Evolutionary conservation across 2,329 filamentous ascomycete genomes (phyloP).

Genomic region (Metarhizium guizhouense): DNA sequence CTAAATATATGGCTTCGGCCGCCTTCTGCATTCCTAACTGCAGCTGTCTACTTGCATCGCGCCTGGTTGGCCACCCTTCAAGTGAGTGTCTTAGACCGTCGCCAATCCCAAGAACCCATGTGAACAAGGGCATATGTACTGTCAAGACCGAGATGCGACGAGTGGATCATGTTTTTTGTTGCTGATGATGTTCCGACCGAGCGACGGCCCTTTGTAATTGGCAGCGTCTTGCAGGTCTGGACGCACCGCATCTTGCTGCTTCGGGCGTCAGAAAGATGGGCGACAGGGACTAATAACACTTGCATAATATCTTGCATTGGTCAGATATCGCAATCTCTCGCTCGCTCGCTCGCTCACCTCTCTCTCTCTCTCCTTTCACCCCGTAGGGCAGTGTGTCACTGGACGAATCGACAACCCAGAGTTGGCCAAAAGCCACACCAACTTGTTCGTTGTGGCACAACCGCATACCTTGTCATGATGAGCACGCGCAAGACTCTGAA

Average conservation of each 20-base stretch:
- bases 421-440: too few relatives aligned
- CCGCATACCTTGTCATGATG: too few relatives aligned
- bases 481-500: too few relatives aligned
- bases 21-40: not conserved
- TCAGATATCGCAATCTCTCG: not conserved
- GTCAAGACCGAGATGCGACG: not conserved
- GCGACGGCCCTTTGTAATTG: not conserved
- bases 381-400: not conserved
- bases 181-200: not conserved
- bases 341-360: too few relatives aligned
- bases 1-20: not conserved
- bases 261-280: not conserved
- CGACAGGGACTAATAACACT: not conserved
- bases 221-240: not conserved
- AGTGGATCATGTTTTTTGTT: not conserved
- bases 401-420: not conserved
- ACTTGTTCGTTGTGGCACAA: too few relatives aligned
- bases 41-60: not conserved
- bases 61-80: not conserved
- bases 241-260: not conserved
- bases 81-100: not conserved
- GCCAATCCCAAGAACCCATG: not conserved
- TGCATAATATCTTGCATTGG: not conserved
- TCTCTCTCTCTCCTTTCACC: too few relatives aligned
- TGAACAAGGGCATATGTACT: not conserved